Percentiles rank a stretch among this genome's conserved stretches.
Conservation (phyloP, 441 rosid genomes). For the Eutrema salsugineum region DNA sequence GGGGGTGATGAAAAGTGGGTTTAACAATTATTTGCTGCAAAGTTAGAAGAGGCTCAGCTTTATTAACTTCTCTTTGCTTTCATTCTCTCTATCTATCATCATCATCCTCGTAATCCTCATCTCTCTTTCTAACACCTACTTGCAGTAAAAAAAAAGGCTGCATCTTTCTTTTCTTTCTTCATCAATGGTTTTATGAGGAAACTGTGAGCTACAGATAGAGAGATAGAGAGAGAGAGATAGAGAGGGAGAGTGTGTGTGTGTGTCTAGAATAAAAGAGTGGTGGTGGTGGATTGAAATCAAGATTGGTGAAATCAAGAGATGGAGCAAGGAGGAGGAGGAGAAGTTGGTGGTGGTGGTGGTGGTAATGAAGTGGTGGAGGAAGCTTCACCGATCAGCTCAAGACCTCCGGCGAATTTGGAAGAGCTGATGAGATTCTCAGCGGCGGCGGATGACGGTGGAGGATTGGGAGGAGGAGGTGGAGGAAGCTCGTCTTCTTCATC, state of each 20-base stretch:
- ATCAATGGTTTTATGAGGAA: conserved; percentile 21
- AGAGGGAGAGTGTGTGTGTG: too few species aligned
- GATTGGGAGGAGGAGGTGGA: conserved; percentile 35
- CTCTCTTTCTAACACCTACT: conserved; percentile 34
- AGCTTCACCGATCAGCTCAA: conserved; percentile 84
- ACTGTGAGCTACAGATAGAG: conserved; percentile 2
- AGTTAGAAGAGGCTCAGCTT: conserved; percentile 66
- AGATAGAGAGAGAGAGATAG: conserved; percentile 5
- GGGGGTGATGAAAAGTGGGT: conserved; percentile 32
- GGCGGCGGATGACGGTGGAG: conserved; percentile 33
- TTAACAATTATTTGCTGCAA: conserved; percentile 80
- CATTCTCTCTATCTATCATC: conserved; percentile 32
- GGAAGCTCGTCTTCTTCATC: conserved; percentile 40
- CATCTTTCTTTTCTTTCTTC: conserved; percentile 12
- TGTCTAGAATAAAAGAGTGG: neutral
- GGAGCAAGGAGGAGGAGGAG: conserved; percentile 56
- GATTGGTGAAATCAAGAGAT: conserved; percentile 48
- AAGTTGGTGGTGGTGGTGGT: conserved; percentile 29
- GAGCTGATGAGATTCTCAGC: conserved; percentile 54
- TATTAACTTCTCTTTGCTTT: conserved; percentile 34
- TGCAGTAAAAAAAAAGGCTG: conserved; percentile 19
- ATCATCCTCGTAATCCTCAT: conserved; percentile 70
- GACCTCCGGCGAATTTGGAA: conserved; percentile 70
- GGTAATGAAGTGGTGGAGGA: conserved; percentile 66
- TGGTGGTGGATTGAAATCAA: neutral